Percentiles rank a stretch among this genome's conserved stretches.
phyloP scores from a whole-genome alignment of 495 filamentous ascomycete species.

The Penicillium steckii region DNA sequence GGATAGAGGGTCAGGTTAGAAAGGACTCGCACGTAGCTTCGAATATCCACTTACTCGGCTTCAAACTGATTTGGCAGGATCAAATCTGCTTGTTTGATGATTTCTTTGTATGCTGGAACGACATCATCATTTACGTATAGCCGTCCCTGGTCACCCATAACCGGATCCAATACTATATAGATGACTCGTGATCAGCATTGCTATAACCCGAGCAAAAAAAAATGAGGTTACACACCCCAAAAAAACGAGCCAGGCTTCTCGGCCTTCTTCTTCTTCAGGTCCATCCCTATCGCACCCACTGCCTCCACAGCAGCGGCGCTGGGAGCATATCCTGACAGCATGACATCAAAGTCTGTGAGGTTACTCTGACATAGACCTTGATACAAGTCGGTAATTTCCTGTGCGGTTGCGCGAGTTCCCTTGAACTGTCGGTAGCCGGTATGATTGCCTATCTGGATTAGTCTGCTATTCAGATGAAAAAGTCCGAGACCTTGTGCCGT shows the following conservation, averaged over 20 bases:
- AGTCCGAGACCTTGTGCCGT: neutral
- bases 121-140: slow-evolving; percentile 89
- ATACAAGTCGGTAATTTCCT: slow-evolving; percentile 83
- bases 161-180: slow-evolving; percentile 80
- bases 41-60: slow-evolving; percentile 69
- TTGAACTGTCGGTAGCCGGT: slow-evolving; percentile 85
- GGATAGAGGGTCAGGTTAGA: slow-evolving; percentile 2
- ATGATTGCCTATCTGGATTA: slow-evolving; percentile 70
- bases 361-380: slow-evolving; percentile 77
- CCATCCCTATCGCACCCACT: slow-evolving; percentile 77
- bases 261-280: slow-evolving; percentile 66
- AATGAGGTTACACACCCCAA: slow-evolving; percentile 61
- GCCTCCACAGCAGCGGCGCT: slow-evolving; percentile 79
- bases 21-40: neutral
- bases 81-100: slow-evolving; percentile 79
- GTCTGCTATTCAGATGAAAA: neutral
- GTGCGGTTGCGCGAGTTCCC: slow-evolving; percentile 73
- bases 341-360: slow-evolving; percentile 82
- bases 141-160: slow-evolving; percentile 94
- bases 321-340: slow-evolving; percentile 91
- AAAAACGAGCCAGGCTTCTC: slow-evolving; percentile 78
- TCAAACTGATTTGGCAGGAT: slow-evolving; percentile 97
- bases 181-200: neutral
- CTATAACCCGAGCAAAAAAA: neutral
- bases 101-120: slow-evolving; percentile 81